Conservation (phyloP, 345 rosid genomes). For the Camelina laxa region DNA sequence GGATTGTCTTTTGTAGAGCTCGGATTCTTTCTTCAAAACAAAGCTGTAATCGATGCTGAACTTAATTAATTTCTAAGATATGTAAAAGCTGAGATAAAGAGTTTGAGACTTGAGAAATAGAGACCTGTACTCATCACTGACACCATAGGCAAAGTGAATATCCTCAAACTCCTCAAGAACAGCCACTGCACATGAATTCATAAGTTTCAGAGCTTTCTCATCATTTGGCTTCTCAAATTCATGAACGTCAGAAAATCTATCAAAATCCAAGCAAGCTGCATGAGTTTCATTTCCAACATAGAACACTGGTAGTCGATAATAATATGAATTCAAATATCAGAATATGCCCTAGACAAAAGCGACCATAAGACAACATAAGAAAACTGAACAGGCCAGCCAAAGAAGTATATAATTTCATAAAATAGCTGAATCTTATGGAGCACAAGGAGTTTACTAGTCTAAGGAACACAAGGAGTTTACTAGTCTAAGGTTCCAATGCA, state of each 20-base stretch:
- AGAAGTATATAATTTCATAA: constrained; percentile 18
- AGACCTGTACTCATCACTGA: constrained; percentile 93
- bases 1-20: constrained; percentile 63
- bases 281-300: constrained; percentile 41
- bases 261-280: constrained; percentile 46
- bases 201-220: constrained; percentile 82
- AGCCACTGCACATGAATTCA: constrained; percentile 87
- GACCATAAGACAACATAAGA: neutral
- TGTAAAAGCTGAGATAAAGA: constrained; percentile 17
- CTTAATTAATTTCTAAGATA: constrained; percentile 18
- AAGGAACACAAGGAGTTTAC: neutral
- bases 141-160: constrained; percentile 75
- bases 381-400: constrained; percentile 11
- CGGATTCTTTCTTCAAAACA: constrained; percentile 70
- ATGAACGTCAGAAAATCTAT: constrained; percentile 81
- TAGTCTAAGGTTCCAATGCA: constrained; percentile 2
- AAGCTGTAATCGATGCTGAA: constrained; percentile 57
- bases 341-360: constrained; percentile 9
- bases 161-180: constrained; percentile 74
- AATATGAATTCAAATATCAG: neutral
- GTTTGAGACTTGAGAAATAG: constrained; percentile 13
- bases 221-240: constrained; percentile 92
- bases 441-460: constrained; percentile 7
- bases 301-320: neutral
- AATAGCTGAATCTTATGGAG: constrained; percentile 3